These are phyloP conservation scores for Triticum turgidum DNA, from an alignment of 176 grass and related monocot genomes.

Conservation along the genomic window DNA sequence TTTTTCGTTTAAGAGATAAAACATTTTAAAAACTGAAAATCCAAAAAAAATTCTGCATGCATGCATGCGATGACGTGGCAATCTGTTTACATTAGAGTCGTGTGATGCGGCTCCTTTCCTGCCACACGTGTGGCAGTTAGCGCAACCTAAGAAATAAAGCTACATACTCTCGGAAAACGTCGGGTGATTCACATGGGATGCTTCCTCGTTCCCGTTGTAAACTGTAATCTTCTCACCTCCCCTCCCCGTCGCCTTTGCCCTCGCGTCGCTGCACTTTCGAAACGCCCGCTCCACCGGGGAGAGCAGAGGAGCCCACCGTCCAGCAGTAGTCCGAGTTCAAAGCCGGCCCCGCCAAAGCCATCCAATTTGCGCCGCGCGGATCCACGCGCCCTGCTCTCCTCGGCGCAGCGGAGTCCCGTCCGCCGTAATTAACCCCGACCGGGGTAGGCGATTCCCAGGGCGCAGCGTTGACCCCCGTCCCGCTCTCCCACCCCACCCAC, in stretches of 20 bases:
- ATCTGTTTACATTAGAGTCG: too few species aligned
- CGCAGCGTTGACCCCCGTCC: slow-evolving; percentile 52
- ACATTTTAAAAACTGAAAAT: too few species aligned
- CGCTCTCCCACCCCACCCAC: not conserved
- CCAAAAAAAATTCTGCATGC: too few species aligned
- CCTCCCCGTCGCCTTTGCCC: not conserved
- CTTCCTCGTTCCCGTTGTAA: not conserved
- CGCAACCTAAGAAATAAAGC: not conserved
- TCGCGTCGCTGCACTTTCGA: slow-evolving; percentile 8
- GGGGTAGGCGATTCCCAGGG: not conserved
- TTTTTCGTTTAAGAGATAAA: too few species aligned
- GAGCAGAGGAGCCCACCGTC: not conserved
- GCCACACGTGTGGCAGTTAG: too few species aligned
- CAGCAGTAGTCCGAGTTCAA: not conserved
- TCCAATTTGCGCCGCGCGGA: slow-evolving; percentile 16
- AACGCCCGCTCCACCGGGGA: not conserved
- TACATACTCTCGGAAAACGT: not conserved
- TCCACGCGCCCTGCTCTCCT: not conserved
- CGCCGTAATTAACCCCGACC: slow-evolving; percentile 11
- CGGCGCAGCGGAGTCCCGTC: not conserved
- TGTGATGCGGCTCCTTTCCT: too few species aligned
- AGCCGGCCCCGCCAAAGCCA: slow-evolving; percentile 39
- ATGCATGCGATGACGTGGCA: too few species aligned
- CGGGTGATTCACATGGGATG: not conserved
- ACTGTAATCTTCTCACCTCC: not conserved